Conservation (phyloP, 2,329 filamentous ascomycete species). For the Fusarium begoniae region DNA sequence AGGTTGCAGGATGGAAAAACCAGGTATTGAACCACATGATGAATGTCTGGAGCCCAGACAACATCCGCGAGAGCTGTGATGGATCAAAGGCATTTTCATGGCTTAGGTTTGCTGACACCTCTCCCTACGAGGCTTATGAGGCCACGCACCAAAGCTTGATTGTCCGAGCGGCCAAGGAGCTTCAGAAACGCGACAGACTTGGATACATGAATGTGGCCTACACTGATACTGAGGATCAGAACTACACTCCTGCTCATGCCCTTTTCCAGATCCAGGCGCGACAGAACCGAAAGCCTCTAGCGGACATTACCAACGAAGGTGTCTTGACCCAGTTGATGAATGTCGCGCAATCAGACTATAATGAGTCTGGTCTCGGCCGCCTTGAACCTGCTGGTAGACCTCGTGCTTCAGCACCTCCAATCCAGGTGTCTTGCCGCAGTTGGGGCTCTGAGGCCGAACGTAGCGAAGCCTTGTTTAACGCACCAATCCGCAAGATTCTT, state of each 20-base stretch:
- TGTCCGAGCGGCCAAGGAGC: slow-evolving; percentile 73
- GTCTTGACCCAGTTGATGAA: slow-evolving; percentile 81
- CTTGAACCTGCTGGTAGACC: slow-evolving; percentile 85
- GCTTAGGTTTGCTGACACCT: slow-evolving; percentile 85
- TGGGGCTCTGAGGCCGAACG: slow-evolving; percentile 72
- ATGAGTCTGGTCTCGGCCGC: slow-evolving; percentile 75
- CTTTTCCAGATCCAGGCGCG: slow-evolving; percentile 83
- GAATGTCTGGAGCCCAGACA: slow-evolving; percentile 88
- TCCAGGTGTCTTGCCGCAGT: slow-evolving; percentile 80
- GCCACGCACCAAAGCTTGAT: slow-evolving; percentile 77
- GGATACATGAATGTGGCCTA: slow-evolving; percentile 75
- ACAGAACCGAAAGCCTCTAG: slow-evolving; percentile 71
- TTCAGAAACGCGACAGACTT: slow-evolving; percentile 66
- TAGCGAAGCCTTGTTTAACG: slow-evolving; percentile 81
- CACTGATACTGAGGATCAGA: slow-evolving; percentile 68
- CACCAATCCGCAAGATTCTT: slow-evolving; percentile 75
- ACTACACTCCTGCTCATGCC: slow-evolving; percentile 76
- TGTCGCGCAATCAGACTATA: slow-evolving; percentile 72
- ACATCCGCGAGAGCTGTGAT: slow-evolving; percentile 72
- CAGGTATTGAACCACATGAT: slow-evolving; percentile 82
- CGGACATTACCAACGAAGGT: slow-evolving; percentile 76
- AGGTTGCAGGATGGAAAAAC: slow-evolving; percentile 79
- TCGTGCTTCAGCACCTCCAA: slow-evolving; percentile 84
- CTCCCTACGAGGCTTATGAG: slow-evolving; percentile 75
- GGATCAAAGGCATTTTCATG: slow-evolving; percentile 81